Conservation (phyloP, 208 protist species). For the Crithidia expoeki region DNA sequence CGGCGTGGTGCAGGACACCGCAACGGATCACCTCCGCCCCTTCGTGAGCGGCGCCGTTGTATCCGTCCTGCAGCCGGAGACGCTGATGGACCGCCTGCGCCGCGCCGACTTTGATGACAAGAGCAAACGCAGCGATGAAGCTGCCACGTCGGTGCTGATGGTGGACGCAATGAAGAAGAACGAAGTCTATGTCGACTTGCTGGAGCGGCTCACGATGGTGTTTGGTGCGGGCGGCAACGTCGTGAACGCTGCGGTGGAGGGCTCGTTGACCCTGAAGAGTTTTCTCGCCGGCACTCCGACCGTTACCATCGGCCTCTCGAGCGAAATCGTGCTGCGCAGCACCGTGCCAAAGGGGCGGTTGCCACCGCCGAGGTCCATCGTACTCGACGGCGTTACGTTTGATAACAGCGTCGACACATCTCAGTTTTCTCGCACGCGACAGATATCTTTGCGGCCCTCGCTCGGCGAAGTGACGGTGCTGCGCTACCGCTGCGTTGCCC, state of each 20-base stretch:
- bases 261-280: slow-evolving; percentile 90
- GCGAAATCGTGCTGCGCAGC: slow-evolving; percentile 72
- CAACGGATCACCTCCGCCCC: slow-evolving; percentile 78
- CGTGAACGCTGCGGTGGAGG: slow-evolving; percentile 79
- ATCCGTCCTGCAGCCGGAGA: slow-evolving; percentile 19
- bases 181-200: slow-evolving; percentile 91
- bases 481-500: slow-evolving; percentile 81
- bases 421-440: slow-evolving; percentile 69
- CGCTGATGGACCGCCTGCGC: slow-evolving; percentile 40
- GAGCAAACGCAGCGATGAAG: slow-evolving; percentile 39
- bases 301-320: slow-evolving; percentile 82
- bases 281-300: slow-evolving; percentile 90
- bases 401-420: slow-evolving; percentile 71
- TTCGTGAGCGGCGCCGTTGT: slow-evolving; percentile 67
- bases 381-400: slow-evolving; percentile 88
- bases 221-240: slow-evolving; percentile 72
- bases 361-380: slow-evolving; percentile 36
- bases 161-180: slow-evolving; percentile 51
- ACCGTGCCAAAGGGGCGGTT: neutral
- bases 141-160: slow-evolving; percentile 48
- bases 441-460: slow-evolving; percentile 73
- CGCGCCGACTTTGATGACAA: slow-evolving; percentile 40
- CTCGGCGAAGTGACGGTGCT: slow-evolving; percentile 91
- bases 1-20: slow-evolving; percentile 82
- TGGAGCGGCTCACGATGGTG: slow-evolving; percentile 80